phyloP scores from a whole-genome alignment of 2,329 filamentous ascomycete genomes.

The Apiospora sp. region DNA sequence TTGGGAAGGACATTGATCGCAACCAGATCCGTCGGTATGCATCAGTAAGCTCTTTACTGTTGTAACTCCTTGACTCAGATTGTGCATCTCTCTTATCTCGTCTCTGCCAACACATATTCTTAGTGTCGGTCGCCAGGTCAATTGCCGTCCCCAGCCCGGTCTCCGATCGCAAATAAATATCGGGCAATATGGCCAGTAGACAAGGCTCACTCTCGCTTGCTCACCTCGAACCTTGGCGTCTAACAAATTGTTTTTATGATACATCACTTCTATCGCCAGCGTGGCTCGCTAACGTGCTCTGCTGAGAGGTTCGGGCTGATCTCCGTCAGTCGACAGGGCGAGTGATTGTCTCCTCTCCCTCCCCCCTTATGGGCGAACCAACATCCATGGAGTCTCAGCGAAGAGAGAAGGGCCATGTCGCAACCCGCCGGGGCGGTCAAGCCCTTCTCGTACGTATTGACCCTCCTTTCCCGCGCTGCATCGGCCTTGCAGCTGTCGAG shows the following conservation, averaged over 20 bases:
- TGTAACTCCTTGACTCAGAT: slow-evolving; percentile 6
- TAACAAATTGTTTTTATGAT: not conserved
- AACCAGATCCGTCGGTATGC: not conserved
- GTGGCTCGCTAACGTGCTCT: not conserved
- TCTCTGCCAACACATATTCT: not conserved
- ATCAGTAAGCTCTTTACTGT: not conserved
- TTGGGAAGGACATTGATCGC: not conserved
- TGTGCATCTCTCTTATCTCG: slow-evolving; percentile 1
- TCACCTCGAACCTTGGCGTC: not conserved
- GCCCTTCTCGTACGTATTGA: slow-evolving; percentile 23
- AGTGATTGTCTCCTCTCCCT: not conserved
- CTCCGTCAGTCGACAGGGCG: not conserved
- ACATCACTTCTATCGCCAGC: not conserved
- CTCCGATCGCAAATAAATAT: not conserved
- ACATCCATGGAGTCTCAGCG: slow-evolving; percentile 12
- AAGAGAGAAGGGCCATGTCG: slow-evolving; percentile 11
- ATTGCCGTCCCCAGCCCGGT: not conserved
- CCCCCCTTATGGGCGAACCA: slow-evolving; percentile 1
- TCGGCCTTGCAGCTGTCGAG: slow-evolving; percentile 23
- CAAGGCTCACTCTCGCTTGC: not conserved
- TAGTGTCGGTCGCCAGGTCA: no score
- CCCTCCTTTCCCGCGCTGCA: slow-evolving; percentile 21
- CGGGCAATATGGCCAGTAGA: not conserved
- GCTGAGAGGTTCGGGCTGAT: not conserved
- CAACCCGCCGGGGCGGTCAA: slow-evolving; percentile 23